These are phyloP conservation scores for Phialophora verrucosa DNA, from an alignment of 2,329 filamentous ascomycete genomes.

Conservation along the genomic window DNA sequence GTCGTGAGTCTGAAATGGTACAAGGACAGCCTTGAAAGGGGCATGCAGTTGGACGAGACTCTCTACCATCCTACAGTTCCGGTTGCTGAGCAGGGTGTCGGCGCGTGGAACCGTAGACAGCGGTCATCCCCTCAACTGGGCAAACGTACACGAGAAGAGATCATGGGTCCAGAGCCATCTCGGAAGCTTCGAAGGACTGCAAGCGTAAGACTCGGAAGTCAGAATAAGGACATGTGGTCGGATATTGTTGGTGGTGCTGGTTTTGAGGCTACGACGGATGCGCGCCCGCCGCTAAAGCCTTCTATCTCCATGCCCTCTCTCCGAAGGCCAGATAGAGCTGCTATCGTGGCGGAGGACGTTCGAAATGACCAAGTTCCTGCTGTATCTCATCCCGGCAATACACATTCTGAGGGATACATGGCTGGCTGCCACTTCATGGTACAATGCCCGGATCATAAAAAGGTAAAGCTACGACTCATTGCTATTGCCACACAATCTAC, in stretches of 20 bases:
- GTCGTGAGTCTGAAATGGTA: conserved; percentile 87
- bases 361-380: neutral
- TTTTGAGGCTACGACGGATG: conserved; percentile 38
- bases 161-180: conserved; percentile 62
- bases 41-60: conserved; percentile 89
- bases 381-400: conserved; percentile 29
- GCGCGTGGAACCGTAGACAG: conserved; percentile 71
- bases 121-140: conserved; percentile 56
- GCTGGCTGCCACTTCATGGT: conserved; percentile 25
- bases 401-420: conserved; percentile 9
- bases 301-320: conserved; percentile 36
- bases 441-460: conserved; percentile 25
- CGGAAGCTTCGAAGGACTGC: conserved; percentile 87
- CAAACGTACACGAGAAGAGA: conserved; percentile 65
- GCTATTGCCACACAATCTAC: neutral
- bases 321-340: conserved; percentile 21
- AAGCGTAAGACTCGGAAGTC: conserved; percentile 79
- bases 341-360: neutral
- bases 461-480: conserved; percentile 22
- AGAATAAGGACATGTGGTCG: conserved; percentile 86
- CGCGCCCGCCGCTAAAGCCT: conserved; percentile 37
- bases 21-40: conserved; percentile 77
- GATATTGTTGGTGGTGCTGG: conserved; percentile 71
- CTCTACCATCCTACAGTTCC: conserved; percentile 79
- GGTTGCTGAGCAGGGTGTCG: conserved; percentile 72